These are phyloP conservation scores for Jatropha podagrica DNA, from an alignment of 441 rosid genomes.

Conservation along the genomic window DNA sequence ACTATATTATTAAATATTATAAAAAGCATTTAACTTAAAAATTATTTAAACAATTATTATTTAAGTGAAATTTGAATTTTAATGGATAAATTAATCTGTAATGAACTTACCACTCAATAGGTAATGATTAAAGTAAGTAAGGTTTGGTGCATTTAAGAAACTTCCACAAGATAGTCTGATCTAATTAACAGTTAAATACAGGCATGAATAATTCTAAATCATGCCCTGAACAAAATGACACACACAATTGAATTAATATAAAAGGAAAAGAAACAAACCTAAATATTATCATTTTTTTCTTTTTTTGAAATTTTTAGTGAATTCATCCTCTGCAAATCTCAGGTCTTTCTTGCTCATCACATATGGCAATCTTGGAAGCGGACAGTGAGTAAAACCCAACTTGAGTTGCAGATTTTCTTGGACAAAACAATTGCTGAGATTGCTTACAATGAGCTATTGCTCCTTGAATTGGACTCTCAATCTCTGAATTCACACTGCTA, in stretches of 20 bases:
- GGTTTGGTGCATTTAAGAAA: conserved; percentile 16
- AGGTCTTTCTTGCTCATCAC: conserved; percentile 62
- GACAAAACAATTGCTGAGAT: conserved; percentile 50
- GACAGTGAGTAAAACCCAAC: conserved; percentile 57
- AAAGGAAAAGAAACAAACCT: conserved; percentile 23
- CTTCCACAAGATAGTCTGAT: conserved; percentile 20
- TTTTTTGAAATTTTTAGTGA: conserved; percentile 11
- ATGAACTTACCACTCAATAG: too few species aligned
- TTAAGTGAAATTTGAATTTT: conserved; percentile 6
- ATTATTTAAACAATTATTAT: too few species aligned
- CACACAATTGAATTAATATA: conserved; percentile 15
- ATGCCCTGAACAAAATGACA: conserved; percentile 14
- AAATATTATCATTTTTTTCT: conserved; percentile 23
- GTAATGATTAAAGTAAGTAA: too few species aligned
- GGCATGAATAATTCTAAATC: background rate
- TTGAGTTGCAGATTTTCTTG: conserved; percentile 44
- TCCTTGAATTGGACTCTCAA: conserved; percentile 79
- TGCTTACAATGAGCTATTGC: conserved; percentile 95
- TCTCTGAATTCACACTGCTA: conserved; percentile 60
- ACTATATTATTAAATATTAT: too few species aligned
- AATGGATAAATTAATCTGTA: too few species aligned
- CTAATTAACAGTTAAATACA: background rate
- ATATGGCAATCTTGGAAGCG: conserved; percentile 42
- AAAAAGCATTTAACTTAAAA: background rate
- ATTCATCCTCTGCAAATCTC: conserved; percentile 53